Evolutionary conservation across 176 grass and related monocot species (phyloP).

Genomic region (Carex parvula): DNA sequence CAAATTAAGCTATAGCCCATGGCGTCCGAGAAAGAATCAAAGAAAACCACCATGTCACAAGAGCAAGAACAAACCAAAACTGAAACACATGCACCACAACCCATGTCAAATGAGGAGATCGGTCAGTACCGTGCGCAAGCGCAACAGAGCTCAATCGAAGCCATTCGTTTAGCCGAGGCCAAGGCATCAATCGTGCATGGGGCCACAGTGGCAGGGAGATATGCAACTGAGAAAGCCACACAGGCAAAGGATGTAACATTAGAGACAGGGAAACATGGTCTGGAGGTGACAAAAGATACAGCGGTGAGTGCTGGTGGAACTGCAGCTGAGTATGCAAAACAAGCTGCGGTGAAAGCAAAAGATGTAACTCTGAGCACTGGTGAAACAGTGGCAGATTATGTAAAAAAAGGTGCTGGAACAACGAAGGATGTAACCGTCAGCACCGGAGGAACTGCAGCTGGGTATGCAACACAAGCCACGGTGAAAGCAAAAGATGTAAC

Average conservation of each 20-base stretch:
- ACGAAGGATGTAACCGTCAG: constrained; percentile 41
- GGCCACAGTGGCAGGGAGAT: constrained; percentile 14
- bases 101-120: constrained; percentile 56
- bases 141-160: constrained; percentile 67
- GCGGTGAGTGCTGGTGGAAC: constrained; percentile 30
- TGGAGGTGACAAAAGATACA: constrained; percentile 30
- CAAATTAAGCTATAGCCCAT: constrained; percentile 20
- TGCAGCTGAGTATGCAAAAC: constrained; percentile 41
- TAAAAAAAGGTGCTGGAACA: constrained; percentile 36
- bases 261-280: constrained; percentile 19
- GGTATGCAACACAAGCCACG: constrained; percentile 42
- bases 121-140: constrained; percentile 49
- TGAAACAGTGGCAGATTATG: constrained; percentile 35
- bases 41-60: constrained; percentile 19
- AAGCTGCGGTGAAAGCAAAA: constrained; percentile 42
- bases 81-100: not conserved
- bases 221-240: constrained; percentile 20
- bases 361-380: constrained; percentile 40
- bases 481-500: constrained; percentile 45
- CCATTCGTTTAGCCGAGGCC: constrained; percentile 44
- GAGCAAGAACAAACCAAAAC: constrained; percentile 16
- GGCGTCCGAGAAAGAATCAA: constrained; percentile 43
- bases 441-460: constrained; percentile 30
- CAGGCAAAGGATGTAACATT: constrained; percentile 26
- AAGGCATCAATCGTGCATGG: constrained; percentile 23